phyloP scores from a whole-genome alignment of 2,329 filamentous ascomycete genomes.

The Aspergillus tubingensis region DNA sequence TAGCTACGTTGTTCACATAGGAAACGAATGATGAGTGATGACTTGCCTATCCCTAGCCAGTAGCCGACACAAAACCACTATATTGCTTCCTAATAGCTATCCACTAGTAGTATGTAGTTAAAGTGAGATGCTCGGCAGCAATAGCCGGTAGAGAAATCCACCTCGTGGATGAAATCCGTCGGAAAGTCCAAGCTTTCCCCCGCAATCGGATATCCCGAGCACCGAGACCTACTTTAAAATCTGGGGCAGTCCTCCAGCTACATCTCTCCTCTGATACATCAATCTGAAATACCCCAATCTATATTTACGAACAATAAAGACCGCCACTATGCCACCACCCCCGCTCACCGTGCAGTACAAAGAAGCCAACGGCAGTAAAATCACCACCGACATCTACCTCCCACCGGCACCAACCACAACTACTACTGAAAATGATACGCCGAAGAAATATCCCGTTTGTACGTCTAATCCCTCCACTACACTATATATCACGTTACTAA shows the following conservation, averaged over 20 bases:
- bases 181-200: neutral
- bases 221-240: neutral
- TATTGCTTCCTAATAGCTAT: no score
- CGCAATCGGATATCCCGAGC: slow-evolving; percentile 7
- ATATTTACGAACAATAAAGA: neutral
- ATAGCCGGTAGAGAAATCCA: neutral
- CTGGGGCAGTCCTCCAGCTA: neutral
- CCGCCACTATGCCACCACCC: slow-evolving; percentile 13
- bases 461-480: slow-evolving; percentile 4
- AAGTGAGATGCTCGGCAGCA: neutral
- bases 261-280: no score
- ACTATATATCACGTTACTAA: neutral
- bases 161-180: neutral
- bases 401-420: neutral
- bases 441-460: slow-evolving; percentile 27
- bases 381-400: slow-evolving; percentile 32
- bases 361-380: slow-evolving; percentile 22
- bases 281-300: no score
- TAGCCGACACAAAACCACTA: neutral
- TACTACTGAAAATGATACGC: neutral
- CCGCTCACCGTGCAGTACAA: slow-evolving; percentile 28
- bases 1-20: neutral
- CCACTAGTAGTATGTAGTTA: neutral
- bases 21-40: slow-evolving; percentile 7
- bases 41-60: neutral